phyloP scores from a whole-genome alignment of 2,329 filamentous ascomycete species.

The Diaporthe helianthi region DNA sequence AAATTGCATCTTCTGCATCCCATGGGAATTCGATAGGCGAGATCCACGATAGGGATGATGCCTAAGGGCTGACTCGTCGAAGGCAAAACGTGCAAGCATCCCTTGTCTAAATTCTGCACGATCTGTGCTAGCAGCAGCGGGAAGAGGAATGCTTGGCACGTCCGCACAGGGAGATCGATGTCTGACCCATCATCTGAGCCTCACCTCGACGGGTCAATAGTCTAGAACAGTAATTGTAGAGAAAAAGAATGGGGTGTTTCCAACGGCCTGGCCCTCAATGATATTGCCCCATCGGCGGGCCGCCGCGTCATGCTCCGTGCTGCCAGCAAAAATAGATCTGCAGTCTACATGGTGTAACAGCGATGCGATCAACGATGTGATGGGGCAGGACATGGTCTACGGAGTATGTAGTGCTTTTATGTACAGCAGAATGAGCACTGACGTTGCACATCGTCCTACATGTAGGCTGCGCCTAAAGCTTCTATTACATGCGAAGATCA shows the following conservation, averaged over 20 bases:
- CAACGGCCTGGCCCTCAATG: not conserved
- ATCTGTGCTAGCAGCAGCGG: not conserved
- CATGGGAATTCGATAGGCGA: not conserved
- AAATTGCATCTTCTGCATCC: not conserved
- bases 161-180: not conserved
- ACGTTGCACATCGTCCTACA: not conserved
- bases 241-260: not conserved
- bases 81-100: conserved; percentile 19
- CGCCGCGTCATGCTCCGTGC: not conserved
- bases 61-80: conserved; percentile 13
- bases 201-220: not conserved
- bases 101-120: conserved; percentile 13
- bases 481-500: not conserved
- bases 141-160: not conserved
- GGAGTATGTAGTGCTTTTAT: not conserved
- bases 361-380: not conserved
- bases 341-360: not conserved
- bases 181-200: conserved; percentile 2
- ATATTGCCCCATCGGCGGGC: not conserved
- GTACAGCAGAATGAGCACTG: not conserved
- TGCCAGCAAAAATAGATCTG: not conserved
- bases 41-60: conserved; percentile 21
- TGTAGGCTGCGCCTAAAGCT: not conserved
- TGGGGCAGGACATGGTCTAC: too few species aligned
- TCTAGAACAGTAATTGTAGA: not conserved